Percentiles rank a stretch among this genome's conserved stretches.
These are phyloP conservation scores for Oryza glaberrima DNA, from an alignment of 176 grass and related monocot species.

Conservation along the genomic window DNA sequence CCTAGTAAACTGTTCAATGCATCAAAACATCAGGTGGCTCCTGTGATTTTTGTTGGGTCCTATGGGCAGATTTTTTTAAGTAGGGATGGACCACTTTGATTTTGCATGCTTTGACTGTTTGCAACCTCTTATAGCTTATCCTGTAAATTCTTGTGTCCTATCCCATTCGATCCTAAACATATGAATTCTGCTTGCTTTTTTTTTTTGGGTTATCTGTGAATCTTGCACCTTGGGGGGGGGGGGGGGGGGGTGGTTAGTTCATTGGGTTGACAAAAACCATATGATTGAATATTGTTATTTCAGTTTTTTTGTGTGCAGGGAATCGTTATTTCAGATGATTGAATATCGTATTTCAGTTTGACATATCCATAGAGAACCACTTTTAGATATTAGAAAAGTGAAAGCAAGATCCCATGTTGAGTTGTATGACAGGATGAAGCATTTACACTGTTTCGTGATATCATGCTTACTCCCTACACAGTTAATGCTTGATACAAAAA, in stretches of 20 bases:
- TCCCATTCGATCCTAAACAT: background rate
- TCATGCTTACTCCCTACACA: background rate
- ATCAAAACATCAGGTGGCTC: background rate
- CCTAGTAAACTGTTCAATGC: background rate
- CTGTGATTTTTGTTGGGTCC: background rate
- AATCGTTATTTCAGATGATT: background rate
- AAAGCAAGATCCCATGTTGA: background rate
- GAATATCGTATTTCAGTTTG: background rate
- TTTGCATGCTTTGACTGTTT: background rate
- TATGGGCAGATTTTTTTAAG: background rate
- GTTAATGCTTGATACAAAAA: background rate
- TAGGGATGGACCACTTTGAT: background rate
- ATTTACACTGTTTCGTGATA: background rate
- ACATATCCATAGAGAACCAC: background rate
- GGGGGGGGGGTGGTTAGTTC: background rate
- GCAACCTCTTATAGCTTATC: background rate
- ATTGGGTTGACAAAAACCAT: background rate
- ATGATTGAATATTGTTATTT: too few relatives aligned
- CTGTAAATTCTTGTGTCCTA: background rate
- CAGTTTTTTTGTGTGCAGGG: too few relatives aligned
- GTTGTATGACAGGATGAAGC: background rate
- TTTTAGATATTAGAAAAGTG: background rate
- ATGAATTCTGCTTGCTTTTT: slow-evolving; percentile 1
- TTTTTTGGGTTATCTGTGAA: background rate
- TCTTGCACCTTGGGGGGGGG: background rate